phyloP scores from a whole-genome alignment of 345 rosid genomes.

The Aquilaria malaccensis region DNA sequence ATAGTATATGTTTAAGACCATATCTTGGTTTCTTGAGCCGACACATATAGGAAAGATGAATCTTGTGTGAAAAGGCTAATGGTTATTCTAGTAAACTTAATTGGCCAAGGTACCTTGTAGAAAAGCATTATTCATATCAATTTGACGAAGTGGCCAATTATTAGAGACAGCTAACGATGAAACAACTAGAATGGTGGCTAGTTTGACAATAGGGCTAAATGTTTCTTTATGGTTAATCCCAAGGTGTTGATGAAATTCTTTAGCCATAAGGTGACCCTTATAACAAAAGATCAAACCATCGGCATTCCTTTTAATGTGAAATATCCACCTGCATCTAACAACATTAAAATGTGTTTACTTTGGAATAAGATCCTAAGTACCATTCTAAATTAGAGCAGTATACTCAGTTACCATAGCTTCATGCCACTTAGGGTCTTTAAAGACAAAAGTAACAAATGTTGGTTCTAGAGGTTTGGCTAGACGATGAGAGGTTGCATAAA shows the following conservation, averaged over 20 bases:
- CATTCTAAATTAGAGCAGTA: not conserved
- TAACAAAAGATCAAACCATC: not conserved
- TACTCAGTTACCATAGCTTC: not conserved
- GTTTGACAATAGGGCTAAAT: not conserved
- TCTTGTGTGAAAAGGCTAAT: too few species aligned
- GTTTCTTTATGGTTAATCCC: not conserved
- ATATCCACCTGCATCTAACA: not conserved
- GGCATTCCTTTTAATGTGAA: not conserved
- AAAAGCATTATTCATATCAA: too few species aligned
- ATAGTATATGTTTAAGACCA: too few species aligned
- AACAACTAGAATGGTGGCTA: not conserved
- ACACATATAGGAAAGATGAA: too few species aligned
- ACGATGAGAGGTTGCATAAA: not conserved
- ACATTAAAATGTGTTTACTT: not conserved
- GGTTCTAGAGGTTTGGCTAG: not conserved
- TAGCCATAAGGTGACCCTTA: not conserved
- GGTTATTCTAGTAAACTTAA: too few species aligned
- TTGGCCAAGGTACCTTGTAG: too few species aligned
- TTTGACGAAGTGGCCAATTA: too few species aligned
- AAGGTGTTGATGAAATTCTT: slow-evolving; percentile 7
- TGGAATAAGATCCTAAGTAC: not conserved
- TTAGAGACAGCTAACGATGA: too few species aligned
- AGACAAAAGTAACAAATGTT: too few species aligned
- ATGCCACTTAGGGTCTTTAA: too few species aligned
- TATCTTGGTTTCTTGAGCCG: too few species aligned